phyloP scores from a whole-genome alignment of 2,329 filamentous ascomycete species.

The Nothophaeocryptopus gaeumannii region DNA sequence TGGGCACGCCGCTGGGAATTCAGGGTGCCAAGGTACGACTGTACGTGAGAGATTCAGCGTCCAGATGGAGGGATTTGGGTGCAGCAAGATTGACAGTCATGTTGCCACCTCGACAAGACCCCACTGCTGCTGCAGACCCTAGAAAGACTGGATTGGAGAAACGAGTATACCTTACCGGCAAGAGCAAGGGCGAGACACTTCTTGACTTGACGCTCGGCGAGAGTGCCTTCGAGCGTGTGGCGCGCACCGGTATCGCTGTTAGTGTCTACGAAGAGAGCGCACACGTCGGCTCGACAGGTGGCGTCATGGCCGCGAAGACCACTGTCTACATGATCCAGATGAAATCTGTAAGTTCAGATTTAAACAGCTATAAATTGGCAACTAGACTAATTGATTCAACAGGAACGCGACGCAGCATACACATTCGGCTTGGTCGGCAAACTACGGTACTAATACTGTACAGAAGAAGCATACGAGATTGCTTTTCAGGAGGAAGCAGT shows the following conservation, averaged over 20 bases:
- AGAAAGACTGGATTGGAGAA: slow-evolving; percentile 65
- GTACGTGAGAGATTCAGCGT: slow-evolving; percentile 70
- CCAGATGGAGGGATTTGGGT: slow-evolving; percentile 90
- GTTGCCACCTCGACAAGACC: slow-evolving; percentile 55
- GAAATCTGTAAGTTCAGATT: slow-evolving; percentile 35
- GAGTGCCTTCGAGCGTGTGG: slow-evolving; percentile 79
- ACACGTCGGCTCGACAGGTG: slow-evolving; percentile 54
- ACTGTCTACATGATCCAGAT: slow-evolving; percentile 62
- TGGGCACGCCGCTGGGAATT: slow-evolving; percentile 57
- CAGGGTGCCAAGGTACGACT: slow-evolving; percentile 82
- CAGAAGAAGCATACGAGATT: too few species aligned
- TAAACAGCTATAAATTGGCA: background rate
- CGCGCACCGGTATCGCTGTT: slow-evolving; percentile 80
- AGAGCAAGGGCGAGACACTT: slow-evolving; percentile 65
- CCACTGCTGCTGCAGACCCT: slow-evolving; percentile 37
- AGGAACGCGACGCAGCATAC: slow-evolving; percentile 51
- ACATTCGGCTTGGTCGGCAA: slow-evolving; percentile 51
- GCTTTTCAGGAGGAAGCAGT: too few species aligned
- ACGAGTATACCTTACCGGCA: slow-evolving; percentile 73
- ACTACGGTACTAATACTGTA: slow-evolving; percentile 42
- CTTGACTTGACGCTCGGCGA: slow-evolving; percentile 83
- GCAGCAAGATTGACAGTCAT: slow-evolving; percentile 80
- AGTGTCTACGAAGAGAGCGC: slow-evolving; percentile 72
- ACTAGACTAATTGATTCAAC: slow-evolving; percentile 13
- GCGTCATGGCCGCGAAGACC: slow-evolving; percentile 54